phyloP scores from a whole-genome alignment of 305 asterid genomes.

The Solanum aculeatissimum region DNA sequence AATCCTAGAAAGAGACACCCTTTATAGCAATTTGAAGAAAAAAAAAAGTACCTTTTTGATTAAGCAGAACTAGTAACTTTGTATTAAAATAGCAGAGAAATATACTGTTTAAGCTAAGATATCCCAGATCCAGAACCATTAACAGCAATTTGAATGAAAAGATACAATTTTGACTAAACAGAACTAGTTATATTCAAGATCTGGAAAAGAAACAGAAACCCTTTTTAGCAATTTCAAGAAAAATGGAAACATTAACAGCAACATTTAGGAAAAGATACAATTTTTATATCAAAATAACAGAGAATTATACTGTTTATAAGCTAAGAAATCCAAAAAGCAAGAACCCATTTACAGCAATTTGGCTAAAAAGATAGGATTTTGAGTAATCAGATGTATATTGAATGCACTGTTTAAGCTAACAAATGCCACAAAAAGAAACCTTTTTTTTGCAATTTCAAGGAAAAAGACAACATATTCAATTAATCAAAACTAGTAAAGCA shows the following conservation, averaged over 20 bases:
- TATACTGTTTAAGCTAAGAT: not conserved
- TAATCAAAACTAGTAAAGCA: not conserved
- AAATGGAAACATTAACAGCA: too few species aligned
- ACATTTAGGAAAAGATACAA: too few species aligned
- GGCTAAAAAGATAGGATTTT: too few species aligned
- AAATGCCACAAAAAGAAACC: not conserved
- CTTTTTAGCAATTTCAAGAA: not conserved
- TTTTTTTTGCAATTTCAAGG: not conserved
- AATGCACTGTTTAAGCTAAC: not conserved
- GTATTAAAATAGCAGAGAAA: not conserved
- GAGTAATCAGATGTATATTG: not conserved
- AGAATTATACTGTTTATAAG: too few species aligned
- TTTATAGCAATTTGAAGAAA: not conserved
- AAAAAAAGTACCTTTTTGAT: not conserved
- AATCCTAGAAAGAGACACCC: not conserved
- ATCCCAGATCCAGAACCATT: not conserved
- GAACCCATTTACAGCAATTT: too few species aligned
- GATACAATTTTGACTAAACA: not conserved
- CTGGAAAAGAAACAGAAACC: not conserved
- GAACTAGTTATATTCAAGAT: not conserved
- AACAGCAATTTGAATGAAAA: not conserved
- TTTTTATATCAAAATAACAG: too few species aligned
- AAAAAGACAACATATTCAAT: too few species aligned
- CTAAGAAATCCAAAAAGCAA: too few species aligned
- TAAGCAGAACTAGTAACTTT: not conserved